Evolutionary conservation across 2,329 filamentous ascomycete species (phyloP), one percentile per base, ranked within the genome.

Genomic region (Drechslera avenae): DNA sequence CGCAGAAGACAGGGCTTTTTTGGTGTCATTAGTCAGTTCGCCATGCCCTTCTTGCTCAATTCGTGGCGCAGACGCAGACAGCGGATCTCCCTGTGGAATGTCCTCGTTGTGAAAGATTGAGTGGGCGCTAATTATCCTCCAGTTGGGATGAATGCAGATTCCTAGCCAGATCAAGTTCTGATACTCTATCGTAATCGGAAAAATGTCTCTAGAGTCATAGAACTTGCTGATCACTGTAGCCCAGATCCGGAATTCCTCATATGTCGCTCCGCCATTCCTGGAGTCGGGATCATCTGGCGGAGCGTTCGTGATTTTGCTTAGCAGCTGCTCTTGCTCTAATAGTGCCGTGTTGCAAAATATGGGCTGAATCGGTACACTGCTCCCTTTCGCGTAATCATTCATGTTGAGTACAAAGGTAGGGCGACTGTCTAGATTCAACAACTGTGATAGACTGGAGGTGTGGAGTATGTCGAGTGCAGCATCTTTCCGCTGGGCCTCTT

Each of bases 121-220:
- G 44, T 63, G 60, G 17, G 54, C 62, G 34, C 54, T 57, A 31
- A 73, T 64, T 5, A 73, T 39, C 31, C 67, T 55, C 65, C 67
- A 72, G 39, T 68, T 53, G 46, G 60, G 59, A 16, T 58, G 50
- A 33, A 72, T 56, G 4, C 63, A 71, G 5, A 63, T 68, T 12
- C 62, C 62, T 6, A 66, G 64, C 70, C 70, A 73, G 1, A 72
- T 56, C 14, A 70, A 49, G 16, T 54, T 59, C 14, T 57, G 48
- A 33, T 67, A 67, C 4, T 75, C 40, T 36, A 76, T 72, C 6
- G 74, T 76, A 0, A 76, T 67, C 0, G 78, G 78, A 34, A 76
- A 79, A 3, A 79, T 69, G 46, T 80, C 77, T 51, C 72, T 71
- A 2, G 76, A 76, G 43, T 77, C 75, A 39, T 79, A 76, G 47